These are phyloP conservation scores for Pythium pyrilobum DNA, from an alignment of 352 stramenopile species.

Conservation along the genomic window DNA sequence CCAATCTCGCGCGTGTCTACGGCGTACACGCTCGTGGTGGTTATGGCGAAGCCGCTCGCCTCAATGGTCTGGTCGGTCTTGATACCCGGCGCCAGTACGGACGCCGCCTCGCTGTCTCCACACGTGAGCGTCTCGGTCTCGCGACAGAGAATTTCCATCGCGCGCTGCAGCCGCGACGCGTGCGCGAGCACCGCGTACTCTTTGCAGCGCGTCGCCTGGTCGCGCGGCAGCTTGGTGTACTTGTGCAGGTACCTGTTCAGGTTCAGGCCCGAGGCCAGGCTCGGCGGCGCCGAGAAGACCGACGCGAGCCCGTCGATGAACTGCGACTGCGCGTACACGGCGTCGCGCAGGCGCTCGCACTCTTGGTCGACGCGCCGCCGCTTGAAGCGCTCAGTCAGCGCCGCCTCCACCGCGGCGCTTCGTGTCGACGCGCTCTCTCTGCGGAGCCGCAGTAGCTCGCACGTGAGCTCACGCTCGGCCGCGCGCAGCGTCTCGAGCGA, in stretches of 20 bases:
- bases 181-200: constrained; percentile 9
- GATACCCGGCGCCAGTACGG: neutral
- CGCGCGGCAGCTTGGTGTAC: constrained; percentile 5
- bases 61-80: neutral
- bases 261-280: neutral
- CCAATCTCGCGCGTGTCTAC: constrained; percentile 25
- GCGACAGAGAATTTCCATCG: neutral
- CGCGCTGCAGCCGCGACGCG: neutral
- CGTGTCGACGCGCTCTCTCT: too few species aligned
- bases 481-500: too few species aligned
- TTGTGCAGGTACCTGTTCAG: constrained; percentile 5
- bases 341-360: too few species aligned
- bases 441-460: too few species aligned
- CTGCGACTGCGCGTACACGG: neutral
- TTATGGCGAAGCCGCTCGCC: constrained; percentile 5
- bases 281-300: constrained; percentile 1
- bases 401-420: too few species aligned
- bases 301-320: too few species aligned
- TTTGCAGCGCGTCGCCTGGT: neutral
- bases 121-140: neutral
- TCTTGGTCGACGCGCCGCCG: too few species aligned
- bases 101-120: neutral
- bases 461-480: too few species aligned
- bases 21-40: constrained; percentile 25
- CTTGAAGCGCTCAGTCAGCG: too few species aligned